Conservation (phyloP, 805 yeast genomes). For the Wickerhamomyces strasburgensis region DNA sequence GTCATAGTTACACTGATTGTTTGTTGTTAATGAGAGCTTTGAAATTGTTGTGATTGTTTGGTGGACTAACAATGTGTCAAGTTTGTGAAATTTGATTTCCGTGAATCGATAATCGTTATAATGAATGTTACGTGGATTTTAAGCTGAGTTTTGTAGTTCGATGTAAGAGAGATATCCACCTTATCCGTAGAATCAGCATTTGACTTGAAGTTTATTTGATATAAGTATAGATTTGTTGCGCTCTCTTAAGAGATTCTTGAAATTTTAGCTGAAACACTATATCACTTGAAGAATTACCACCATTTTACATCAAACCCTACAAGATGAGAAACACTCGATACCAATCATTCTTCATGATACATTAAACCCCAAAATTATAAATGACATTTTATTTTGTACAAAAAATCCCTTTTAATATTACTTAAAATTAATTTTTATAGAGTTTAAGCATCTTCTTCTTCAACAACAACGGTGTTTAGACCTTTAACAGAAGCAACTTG, state of each 20-base stretch:
- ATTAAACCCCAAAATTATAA: conserved; percentile 10
- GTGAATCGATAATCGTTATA: background rate
- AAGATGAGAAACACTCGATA: background rate
- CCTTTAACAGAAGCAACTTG: conserved; percentile 93
- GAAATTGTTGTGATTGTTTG: background rate
- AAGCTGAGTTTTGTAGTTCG: no score
- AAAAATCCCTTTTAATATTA: conserved; percentile 4
- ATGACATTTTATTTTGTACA: conserved; percentile 13
- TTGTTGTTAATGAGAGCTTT: conserved; percentile 5
- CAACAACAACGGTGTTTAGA: conserved; percentile 95
- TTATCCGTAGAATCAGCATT: no score
- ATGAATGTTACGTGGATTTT: no score
- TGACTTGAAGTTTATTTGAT: no score
- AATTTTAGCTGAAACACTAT: no score
- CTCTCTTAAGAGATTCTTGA: no score
- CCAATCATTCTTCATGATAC: conserved; percentile 4
- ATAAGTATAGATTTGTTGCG: no score
- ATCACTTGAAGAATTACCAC: no score
- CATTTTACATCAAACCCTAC: no score
- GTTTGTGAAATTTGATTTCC: background rate
- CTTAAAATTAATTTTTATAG: conserved; percentile 2
- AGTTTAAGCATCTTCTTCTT: conserved; percentile 40
- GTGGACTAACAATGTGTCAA: no score
- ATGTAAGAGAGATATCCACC: no score
- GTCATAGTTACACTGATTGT: conserved; percentile 89